These are phyloP conservation scores for Delonix regia DNA, from an alignment of 306 rosid genomes.

Conservation along the genomic window DNA sequence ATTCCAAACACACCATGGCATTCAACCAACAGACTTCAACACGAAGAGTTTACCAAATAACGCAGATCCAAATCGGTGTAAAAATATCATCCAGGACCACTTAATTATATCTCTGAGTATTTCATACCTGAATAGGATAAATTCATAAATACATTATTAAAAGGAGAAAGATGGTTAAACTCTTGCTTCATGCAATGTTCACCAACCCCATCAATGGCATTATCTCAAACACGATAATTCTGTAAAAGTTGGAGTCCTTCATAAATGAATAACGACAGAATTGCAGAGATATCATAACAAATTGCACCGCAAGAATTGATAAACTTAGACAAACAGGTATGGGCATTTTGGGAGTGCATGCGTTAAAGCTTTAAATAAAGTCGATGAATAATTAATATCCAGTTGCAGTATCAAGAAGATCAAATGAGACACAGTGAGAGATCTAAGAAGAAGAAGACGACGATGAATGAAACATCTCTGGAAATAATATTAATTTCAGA, in stretches of 20 bases:
- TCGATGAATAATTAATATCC: conserved; percentile 21
- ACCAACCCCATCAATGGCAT: conserved; percentile 49
- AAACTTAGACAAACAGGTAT: conserved; percentile 40
- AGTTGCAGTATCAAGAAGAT: conserved; percentile 11
- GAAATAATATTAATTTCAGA: conserved; percentile 19
- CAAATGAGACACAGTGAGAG: conserved; percentile 34
- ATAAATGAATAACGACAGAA: conserved; percentile 61
- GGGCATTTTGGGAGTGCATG: conserved; percentile 45
- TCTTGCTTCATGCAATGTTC: conserved; percentile 41
- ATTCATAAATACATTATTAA: conserved; percentile 23
- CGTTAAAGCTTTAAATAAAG: conserved; percentile 9
- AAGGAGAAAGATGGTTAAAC: neutral
- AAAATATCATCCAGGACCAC: conserved; percentile 24
- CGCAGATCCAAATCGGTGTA: neutral
- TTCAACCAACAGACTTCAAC: neutral
- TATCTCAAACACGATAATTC: conserved; percentile 41
- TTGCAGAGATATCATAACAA: conserved; percentile 42
- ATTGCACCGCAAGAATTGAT: conserved; percentile 34
- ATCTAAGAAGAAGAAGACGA: neutral
- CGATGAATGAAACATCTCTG: conserved; percentile 21
- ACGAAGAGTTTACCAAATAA: neutral
- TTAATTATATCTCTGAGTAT: neutral
- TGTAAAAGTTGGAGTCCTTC: conserved; percentile 44
- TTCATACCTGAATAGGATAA: conserved; percentile 6
- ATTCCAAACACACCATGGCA: neutral